phyloP scores from a whole-genome alignment of 139 green algal genomes.

The Helicosporidium sp. region DNA sequence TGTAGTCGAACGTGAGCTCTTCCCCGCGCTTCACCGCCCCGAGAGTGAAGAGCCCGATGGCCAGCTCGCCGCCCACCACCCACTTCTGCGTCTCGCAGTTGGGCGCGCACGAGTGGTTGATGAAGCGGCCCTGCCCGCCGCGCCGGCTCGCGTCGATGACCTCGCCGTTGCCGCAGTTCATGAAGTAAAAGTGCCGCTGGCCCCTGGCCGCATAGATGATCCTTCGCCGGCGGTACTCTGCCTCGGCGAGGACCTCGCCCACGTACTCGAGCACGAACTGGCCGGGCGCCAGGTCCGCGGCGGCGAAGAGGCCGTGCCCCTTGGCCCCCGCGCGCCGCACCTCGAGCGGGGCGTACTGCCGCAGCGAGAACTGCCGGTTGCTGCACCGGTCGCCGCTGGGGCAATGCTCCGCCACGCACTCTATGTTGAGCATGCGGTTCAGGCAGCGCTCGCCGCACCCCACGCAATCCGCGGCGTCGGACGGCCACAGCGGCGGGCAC shows the following conservation, averaged over 20 bases:
- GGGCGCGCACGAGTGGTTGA: slow-evolving; percentile 94
- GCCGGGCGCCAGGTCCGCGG: slow-evolving; percentile 48
- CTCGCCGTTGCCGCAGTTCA: slow-evolving; percentile 90
- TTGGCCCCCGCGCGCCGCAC: slow-evolving; percentile 60
- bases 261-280: slow-evolving; percentile 95
- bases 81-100: slow-evolving; percentile 99
- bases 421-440: slow-evolving; percentile 83
- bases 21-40: slow-evolving; percentile 39
- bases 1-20: slow-evolving; percentile 98
- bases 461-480: slow-evolving; percentile 4
- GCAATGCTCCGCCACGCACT: slow-evolving; percentile 75
- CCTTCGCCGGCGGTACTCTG: slow-evolving; percentile 71
- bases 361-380: slow-evolving; percentile 77
- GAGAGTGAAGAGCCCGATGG: slow-evolving; percentile 76
- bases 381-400: slow-evolving; percentile 68
- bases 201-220: slow-evolving; percentile 53
- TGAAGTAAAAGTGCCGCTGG: slow-evolving; percentile 97
- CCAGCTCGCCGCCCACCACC: slow-evolving; percentile 80
- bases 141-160: slow-evolving; percentile 82
- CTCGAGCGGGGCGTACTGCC: slow-evolving; percentile 60
- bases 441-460: slow-evolving; percentile 80
- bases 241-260: slow-evolving; percentile 88
- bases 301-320: slow-evolving; percentile 69
- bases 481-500: slow-evolving; percentile 36
- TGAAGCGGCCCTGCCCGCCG: slow-evolving; percentile 84